Evolutionary conservation across 345 rosid species (phyloP).

Genomic region (Pistacia vera): DNA sequence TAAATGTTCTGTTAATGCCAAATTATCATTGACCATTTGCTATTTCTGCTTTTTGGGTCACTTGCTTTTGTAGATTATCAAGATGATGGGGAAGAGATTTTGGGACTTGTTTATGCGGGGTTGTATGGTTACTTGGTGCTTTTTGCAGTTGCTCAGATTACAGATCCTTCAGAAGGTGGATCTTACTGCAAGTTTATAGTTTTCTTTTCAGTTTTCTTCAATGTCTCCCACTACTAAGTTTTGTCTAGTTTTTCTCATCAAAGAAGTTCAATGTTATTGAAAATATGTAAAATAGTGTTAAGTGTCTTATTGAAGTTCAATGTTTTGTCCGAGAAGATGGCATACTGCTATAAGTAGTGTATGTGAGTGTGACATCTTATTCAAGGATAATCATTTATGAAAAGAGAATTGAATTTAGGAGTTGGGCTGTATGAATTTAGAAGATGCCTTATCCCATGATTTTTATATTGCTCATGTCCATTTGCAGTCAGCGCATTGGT

Average conservation of each 20-base stretch:
- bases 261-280: not conserved
- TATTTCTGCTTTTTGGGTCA: too few species aligned
- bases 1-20: not conserved
- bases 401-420: too few species aligned
- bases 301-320: too few species aligned
- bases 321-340: too few species aligned
- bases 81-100: constrained; percentile 33
- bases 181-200: not conserved
- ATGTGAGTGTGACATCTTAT: too few species aligned
- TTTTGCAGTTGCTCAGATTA: constrained; percentile 39
- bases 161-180: constrained; percentile 70
- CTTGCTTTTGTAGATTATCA: constrained; percentile 26
- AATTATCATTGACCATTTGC: not conserved
- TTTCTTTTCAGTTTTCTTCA: not conserved
- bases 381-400: too few species aligned
- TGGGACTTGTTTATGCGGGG: constrained; percentile 29
- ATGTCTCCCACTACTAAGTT: not conserved
- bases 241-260: not conserved
- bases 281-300: too few species aligned
- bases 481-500: constrained; percentile 67
- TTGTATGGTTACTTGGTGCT: constrained; percentile 33
- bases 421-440: too few species aligned
- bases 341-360: too few species aligned
- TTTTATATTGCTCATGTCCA: constrained; percentile 6
- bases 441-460: not conserved